Conservation (phyloP, 345 rosid genomes). For the Linum trigynum region DNA sequence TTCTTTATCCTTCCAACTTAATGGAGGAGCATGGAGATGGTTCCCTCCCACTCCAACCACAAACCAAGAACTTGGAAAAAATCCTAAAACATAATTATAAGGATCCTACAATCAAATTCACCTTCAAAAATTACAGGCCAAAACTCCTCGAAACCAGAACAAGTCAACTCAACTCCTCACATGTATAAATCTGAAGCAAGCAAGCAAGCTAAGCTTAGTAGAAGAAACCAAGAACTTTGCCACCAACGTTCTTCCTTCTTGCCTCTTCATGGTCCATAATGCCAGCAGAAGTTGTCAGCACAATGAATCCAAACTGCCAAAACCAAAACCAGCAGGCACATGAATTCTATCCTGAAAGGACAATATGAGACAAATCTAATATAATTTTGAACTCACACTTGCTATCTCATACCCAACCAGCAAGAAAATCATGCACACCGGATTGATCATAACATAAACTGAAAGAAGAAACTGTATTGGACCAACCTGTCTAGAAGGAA, state of each 20-base stretch:
- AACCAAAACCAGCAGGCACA: background rate
- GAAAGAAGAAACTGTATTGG: background rate
- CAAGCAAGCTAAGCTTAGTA: slow-evolving; percentile 3
- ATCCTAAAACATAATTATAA: too few relatives aligned
- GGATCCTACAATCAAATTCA: background rate
- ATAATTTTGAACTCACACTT: too few relatives aligned
- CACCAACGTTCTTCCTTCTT: slow-evolving; percentile 32
- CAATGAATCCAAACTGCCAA: slow-evolving; percentile 28
- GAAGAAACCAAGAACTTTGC: slow-evolving; percentile 29
- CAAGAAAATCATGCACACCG: background rate
- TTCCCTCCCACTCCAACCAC: too few relatives aligned
- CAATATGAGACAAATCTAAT: background rate
- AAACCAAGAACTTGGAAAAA: too few relatives aligned
- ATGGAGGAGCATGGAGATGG: too few relatives aligned
- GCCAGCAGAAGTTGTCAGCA: slow-evolving; percentile 29
- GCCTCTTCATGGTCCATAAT: slow-evolving; percentile 30
- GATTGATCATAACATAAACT: background rate
- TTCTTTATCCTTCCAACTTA: too few relatives aligned
- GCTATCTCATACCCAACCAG: background rate
- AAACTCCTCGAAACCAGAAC: background rate
- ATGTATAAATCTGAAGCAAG: too few relatives aligned
- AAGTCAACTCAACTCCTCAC: background rate
- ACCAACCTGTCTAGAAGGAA: slow-evolving; percentile 28
- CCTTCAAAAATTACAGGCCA: background rate
- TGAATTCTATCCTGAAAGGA: too few relatives aligned